Percentiles rank a stretch among this genome's conserved stretches.
Conservation (phyloP, 768 basidiomycete species). For the Termitomyces sp. region DNA sequence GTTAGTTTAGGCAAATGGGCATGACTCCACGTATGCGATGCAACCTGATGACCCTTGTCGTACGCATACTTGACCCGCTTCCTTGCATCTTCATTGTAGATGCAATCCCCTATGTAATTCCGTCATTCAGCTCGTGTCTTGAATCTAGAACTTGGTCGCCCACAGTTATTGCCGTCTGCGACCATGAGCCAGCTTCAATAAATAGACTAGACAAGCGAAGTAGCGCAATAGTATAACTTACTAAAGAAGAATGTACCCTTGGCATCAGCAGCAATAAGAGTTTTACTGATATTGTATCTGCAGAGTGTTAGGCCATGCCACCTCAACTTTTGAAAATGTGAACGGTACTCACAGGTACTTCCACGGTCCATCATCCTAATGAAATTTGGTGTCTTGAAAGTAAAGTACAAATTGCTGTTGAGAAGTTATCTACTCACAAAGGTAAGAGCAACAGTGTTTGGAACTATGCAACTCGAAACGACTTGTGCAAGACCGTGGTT, state of each 20-base stretch:
- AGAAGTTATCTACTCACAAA: slow-evolving; percentile 22
- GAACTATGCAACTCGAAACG: slow-evolving; percentile 28
- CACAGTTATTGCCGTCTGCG: slow-evolving; percentile 38
- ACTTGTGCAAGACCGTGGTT: slow-evolving; percentile 22
- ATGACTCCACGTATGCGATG: slow-evolving; percentile 46
- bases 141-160: background rate
- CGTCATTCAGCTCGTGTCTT: background rate
- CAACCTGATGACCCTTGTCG: slow-evolving; percentile 38
- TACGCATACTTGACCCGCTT: slow-evolving; percentile 34
- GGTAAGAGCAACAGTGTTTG: slow-evolving; percentile 32
- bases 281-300: slow-evolving; percentile 23
- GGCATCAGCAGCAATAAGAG: slow-evolving; percentile 29
- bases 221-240: background rate
- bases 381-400: background rate
- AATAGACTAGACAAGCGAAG: background rate
- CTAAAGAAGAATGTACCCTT: slow-evolving; percentile 36
- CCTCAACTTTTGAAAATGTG: background rate
- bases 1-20: slow-evolving; percentile 28
- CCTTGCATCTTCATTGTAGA: slow-evolving; percentile 27
- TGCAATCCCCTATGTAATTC: slow-evolving; percentile 29
- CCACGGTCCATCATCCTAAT: slow-evolving; percentile 21
- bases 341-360: slow-evolving; percentile 12
- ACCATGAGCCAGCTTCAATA: background rate
- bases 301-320: background rate
- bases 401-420: background rate